Percentiles rank a stretch among this genome's conserved stretches.
Evolutionary conservation across 495 filamentous ascomycete species (phyloP).

Genomic region (Penicillium crystallinum): DNA sequence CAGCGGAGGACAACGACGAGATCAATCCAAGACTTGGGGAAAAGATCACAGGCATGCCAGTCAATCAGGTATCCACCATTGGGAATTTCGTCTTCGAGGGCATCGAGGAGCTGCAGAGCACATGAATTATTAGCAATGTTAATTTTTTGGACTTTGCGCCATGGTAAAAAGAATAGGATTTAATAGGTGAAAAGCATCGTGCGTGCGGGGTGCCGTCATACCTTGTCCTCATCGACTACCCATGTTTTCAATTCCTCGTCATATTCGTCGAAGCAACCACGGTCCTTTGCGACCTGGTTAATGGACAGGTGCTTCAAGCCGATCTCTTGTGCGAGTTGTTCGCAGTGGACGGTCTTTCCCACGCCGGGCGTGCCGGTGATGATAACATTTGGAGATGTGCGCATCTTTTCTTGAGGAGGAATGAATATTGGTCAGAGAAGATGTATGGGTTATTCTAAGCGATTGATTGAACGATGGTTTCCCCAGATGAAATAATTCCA

Average conservation of each 20-base stretch:
- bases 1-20: slow-evolving; percentile 88
- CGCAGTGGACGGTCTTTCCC: slow-evolving; percentile 87
- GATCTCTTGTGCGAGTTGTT: slow-evolving; percentile 65
- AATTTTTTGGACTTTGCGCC: neutral
- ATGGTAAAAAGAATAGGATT: neutral
- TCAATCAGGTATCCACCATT: slow-evolving; percentile 88
- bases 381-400: slow-evolving; percentile 79
- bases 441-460: neutral
- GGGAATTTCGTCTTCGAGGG: slow-evolving; percentile 76
- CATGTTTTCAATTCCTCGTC: slow-evolving; percentile 80
- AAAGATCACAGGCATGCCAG: slow-evolving; percentile 97
- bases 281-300: slow-evolving; percentile 84
- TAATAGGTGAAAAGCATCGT: neutral
- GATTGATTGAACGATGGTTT: slow-evolving; percentile 5
- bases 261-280: slow-evolving; percentile 74
- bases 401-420: slow-evolving; percentile 26
- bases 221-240: slow-evolving; percentile 97
- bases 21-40: slow-evolving; percentile 91
- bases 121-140: slow-evolving; percentile 15
- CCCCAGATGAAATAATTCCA: slow-evolving; percentile 13
- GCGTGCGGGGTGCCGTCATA: slow-evolving; percentile 23
- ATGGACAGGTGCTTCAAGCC: slow-evolving; percentile 81
- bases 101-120: slow-evolving; percentile 66
- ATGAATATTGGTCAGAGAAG: neutral
- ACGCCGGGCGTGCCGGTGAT: slow-evolving; percentile 94